Evolutionary conservation across 1,139 yeast genomes (phyloP), one percentile per base, ranked within the genome.

Genomic region (Candida tetrigidarum): DNA sequence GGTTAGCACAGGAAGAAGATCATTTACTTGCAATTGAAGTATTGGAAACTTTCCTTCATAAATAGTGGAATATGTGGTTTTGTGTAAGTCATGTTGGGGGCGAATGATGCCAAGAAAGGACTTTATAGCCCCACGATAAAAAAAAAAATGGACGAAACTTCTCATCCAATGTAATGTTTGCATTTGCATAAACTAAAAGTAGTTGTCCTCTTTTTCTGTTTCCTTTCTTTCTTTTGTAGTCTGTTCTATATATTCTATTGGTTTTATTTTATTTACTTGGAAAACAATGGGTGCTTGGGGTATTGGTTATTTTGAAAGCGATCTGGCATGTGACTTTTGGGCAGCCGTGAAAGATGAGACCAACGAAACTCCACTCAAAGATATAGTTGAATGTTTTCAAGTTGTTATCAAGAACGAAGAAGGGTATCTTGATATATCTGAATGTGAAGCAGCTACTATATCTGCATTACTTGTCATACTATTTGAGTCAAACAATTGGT

Each of bases 1-100:
- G 88, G 0, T 71, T 82, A 52, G 69, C 73, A 3, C 79, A 76
- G 50, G 68, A 67, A 27, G 67, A 75, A 43, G 82, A 77, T 55
- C 81, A 77, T 52, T 60, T 62, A 40, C 58, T 75, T 43, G 78
- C 67, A n/a, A 47, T 66, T 41, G 59, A 51, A 56, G 56, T 53
- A 48, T 60, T 47, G 34, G 34, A 48, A 34, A 26, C 32, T 23
- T 43, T 40, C 36, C 30, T 37, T 42, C 22, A 38, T 19, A 32
- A 11, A 25, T 32, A 19, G 16, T 22, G 25, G 25, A n/a, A n/a
- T n/a, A n/a, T n/a, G n/a, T n/a, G n/a, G n/a, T n/a, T n/a, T n/a
- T n/a, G n/a, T n/a, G n/a, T n/a, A n/a, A n/a, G n/a, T n/a, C n/a
- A n/a, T n/a, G n/a, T n/a, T n/a, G n/a, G n/a, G n/a, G n/a, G n/a